Base-by-base conservation (phyloP, 208 protist genomes). In the Spironucleus salmonicida region DNA sequence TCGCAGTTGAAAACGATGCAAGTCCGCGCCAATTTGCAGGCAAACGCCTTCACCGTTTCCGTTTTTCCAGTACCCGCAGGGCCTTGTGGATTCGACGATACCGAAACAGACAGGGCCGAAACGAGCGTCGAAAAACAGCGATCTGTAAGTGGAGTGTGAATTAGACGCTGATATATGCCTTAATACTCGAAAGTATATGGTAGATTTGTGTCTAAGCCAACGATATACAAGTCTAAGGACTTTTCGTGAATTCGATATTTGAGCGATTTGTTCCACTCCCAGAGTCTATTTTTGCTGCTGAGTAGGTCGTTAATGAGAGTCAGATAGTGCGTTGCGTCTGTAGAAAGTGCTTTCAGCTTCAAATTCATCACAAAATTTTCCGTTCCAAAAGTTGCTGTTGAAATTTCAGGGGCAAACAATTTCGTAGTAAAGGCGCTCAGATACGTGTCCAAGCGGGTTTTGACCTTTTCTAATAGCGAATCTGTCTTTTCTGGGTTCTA, bases 1-100 rank as follows among this genome's bases (percentile, higher is more conserved):
- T 89, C 93, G 85, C 95, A 98, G 83, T 98, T 98, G 86, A 97
- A 98, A 58, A 98, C 93, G 30, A 90, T 82, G 77, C 83, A 87
- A 41, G 81, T 89, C 38, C 88, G 80, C 32, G 88, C 92, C 26
- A 95, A 82, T 0, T 87, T 86, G 75, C 91, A 90, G 62, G 88
- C 88, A 4, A 96, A 83, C 81, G 93, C 91, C 80, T 96, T 95
- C 35, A 92, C 89, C 9, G 90, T 93, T 78, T 96, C 92, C 61
- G 92, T 96, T 85, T 96, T 96, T 57, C 93, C 93, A 26, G 92
- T 95, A 59, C 91, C 92, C 23, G 92, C 93, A 30, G 92, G 92
- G 19, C 92, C 92, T 19, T 88, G 85, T 0, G 92, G 93, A 26
- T 89, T 87, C 13, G 79, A 78, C 26, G 79, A 78, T 34, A 85